Conservation (phyloP, 139 green algal genomes). For the Chlamydomonas asymmetrica region DNA sequence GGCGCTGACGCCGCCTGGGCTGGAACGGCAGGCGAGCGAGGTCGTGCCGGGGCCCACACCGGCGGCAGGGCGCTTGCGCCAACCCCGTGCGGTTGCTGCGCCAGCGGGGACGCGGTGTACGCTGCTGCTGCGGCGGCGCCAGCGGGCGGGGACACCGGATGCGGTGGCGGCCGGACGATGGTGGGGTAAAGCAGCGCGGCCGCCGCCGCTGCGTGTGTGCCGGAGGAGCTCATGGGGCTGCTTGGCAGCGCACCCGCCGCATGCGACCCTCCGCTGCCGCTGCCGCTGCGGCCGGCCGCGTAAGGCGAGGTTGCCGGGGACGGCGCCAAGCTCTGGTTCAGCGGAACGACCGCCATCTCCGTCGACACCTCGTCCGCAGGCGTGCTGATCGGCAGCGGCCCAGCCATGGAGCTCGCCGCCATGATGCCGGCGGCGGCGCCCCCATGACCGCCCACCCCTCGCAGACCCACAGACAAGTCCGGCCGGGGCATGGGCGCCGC, state of each 20-base stretch:
- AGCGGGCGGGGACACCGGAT: neutral
- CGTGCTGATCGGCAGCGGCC: constrained; percentile 26
- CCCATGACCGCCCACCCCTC: neutral
- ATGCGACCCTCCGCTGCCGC: neutral
- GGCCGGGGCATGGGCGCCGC: neutral
- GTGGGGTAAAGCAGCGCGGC: neutral
- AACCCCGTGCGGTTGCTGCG: neutral
- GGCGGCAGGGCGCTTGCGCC: neutral
- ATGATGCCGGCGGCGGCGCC: neutral
- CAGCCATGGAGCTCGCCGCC: neutral
- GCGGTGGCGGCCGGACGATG: neutral
- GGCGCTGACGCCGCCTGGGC: neutral
- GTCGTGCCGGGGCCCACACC: neutral
- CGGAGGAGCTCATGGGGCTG: neutral
- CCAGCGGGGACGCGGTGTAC: neutral
- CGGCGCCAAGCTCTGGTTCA: neutral
- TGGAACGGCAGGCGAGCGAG: neutral
- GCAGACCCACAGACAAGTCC: neutral
- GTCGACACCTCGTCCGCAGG: neutral
- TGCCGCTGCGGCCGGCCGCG: neutral
- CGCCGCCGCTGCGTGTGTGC: too few species aligned
- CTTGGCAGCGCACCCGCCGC: neutral
- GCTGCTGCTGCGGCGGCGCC: neutral
- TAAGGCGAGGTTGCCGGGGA: neutral
- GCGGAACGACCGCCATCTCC: neutral